Evolutionary conservation across 2,329 filamentous ascomycete species (phyloP).

Genomic region (Aspergillus versicolor): DNA sequence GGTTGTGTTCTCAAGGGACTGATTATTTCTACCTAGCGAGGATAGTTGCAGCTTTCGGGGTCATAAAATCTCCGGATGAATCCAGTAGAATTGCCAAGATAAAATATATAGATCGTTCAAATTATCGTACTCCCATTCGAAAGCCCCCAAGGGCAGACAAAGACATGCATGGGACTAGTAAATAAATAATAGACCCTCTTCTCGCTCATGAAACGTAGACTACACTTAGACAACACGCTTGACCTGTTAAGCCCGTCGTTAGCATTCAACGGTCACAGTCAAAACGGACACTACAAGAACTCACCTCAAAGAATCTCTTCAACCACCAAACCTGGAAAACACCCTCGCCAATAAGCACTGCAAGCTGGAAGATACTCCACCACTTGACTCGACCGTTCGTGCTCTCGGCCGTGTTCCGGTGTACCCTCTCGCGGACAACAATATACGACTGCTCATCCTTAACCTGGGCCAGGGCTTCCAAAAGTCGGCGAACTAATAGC

Average conservation of each 20-base stretch:
- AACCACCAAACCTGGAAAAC: constrained; percentile 99
- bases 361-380: constrained; percentile 98
- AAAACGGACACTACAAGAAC: constrained; percentile 3
- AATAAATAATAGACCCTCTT: not conserved
- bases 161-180: not conserved
- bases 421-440: constrained; percentile 87
- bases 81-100: not conserved
- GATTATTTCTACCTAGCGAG: too few species aligned
- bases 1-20: too few species aligned
- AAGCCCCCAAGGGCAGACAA: not conserved
- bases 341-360: constrained; percentile 83
- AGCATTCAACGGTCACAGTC: not conserved
- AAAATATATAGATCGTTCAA: not conserved
- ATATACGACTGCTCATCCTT: constrained; percentile 99
- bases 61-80: not conserved
- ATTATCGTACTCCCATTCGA: not conserved
- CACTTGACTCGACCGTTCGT: constrained; percentile 97
- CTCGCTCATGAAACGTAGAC: constrained; percentile 21
- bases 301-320: constrained; percentile 92
- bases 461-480: constrained; percentile 83
- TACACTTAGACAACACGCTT: constrained; percentile 47
- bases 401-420: constrained; percentile 98
- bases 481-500: constrained; percentile 70
- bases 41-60: not conserved
- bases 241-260: constrained; percentile 31